phyloP scores from a whole-genome alignment of 1,284 basidiomycete genomes.

The Rhodotorula sp. region DNA sequence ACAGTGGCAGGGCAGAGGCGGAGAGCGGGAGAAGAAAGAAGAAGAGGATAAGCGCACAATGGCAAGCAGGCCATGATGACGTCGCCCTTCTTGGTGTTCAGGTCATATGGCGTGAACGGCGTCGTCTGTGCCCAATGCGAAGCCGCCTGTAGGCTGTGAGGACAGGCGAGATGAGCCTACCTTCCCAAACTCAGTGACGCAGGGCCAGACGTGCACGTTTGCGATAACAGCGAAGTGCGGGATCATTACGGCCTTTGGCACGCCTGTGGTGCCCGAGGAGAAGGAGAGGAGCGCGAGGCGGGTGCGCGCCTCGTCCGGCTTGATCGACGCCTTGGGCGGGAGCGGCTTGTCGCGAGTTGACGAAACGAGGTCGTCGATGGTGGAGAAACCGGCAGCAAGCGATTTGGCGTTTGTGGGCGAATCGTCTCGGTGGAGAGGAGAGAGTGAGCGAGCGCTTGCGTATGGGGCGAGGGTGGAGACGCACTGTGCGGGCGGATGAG shows the following conservation, averaged over 20 bases:
- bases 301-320: slow-evolving; percentile 65
- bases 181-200: slow-evolving; percentile 60
- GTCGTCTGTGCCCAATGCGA: slow-evolving; percentile 16
- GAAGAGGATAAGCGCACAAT: slow-evolving; percentile 16
- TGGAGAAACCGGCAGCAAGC: slow-evolving; percentile 43
- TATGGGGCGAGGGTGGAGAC: background rate
- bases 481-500: slow-evolving; percentile 54
- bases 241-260: slow-evolving; percentile 75
- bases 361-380: slow-evolving; percentile 58
- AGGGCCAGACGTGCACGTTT: slow-evolving; percentile 58
- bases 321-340: slow-evolving; percentile 58
- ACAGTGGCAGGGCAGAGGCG: slow-evolving; percentile 17
- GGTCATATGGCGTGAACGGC: slow-evolving; percentile 45
- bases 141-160: slow-evolving; percentile 56
- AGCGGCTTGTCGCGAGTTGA: slow-evolving; percentile 35
- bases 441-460: too few relatives aligned
- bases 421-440: too few relatives aligned
- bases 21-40: too few relatives aligned
- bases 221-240: slow-evolving; percentile 67
- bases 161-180: background rate
- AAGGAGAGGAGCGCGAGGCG: slow-evolving; percentile 74
- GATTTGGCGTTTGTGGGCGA: slow-evolving; percentile 9
- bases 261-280: slow-evolving; percentile 79
- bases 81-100: slow-evolving; percentile 61
- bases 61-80: slow-evolving; percentile 58